These are phyloP conservation scores for Kwoniella dejecticola DNA, from an alignment of 768 basidiomycete genomes.

Conservation along the genomic window DNA sequence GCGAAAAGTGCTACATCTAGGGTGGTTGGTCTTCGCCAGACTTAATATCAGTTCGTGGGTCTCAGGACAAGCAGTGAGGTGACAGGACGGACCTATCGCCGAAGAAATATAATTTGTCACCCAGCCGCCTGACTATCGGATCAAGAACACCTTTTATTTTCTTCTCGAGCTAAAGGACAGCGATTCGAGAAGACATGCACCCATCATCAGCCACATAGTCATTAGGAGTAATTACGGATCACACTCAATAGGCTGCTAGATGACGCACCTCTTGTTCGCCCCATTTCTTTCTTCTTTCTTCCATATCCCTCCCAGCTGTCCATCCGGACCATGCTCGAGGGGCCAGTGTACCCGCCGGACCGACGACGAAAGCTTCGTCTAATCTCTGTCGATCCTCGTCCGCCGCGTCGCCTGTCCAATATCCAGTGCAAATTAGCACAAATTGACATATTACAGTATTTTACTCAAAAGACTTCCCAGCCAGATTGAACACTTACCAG, in stretches of 20 bases:
- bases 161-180: slow-evolving; percentile 21
- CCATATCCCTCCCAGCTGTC: slow-evolving; percentile 36
- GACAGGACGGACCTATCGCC: slow-evolving; percentile 29
- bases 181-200: background rate
- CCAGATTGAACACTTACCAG: slow-evolving; percentile 17
- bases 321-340: slow-evolving; percentile 47
- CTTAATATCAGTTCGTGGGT: background rate
- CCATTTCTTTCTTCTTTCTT: slow-evolving; percentile 28
- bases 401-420: slow-evolving; percentile 35
- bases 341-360: slow-evolving; percentile 41
- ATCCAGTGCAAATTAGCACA: background rate
- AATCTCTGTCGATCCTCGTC: slow-evolving; percentile 33
- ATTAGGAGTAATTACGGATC: background rate
- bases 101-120: slow-evolving; percentile 30
- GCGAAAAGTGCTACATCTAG: slow-evolving; percentile 37
- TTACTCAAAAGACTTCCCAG: too few relatives aligned
- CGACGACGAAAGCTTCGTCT: slow-evolving; percentile 33
- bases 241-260: background rate
- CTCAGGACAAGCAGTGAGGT: background rate
- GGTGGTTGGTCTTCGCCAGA: slow-evolving; percentile 28
- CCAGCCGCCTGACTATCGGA: slow-evolving; percentile 30
- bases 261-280: slow-evolving; percentile 40
- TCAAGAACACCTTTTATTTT: slow-evolving; percentile 34
- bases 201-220: too few relatives aligned
- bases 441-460: too few relatives aligned